Conservation (phyloP, 768 basidiomycete genomes). For the Steccherinum ochraceum region DNA sequence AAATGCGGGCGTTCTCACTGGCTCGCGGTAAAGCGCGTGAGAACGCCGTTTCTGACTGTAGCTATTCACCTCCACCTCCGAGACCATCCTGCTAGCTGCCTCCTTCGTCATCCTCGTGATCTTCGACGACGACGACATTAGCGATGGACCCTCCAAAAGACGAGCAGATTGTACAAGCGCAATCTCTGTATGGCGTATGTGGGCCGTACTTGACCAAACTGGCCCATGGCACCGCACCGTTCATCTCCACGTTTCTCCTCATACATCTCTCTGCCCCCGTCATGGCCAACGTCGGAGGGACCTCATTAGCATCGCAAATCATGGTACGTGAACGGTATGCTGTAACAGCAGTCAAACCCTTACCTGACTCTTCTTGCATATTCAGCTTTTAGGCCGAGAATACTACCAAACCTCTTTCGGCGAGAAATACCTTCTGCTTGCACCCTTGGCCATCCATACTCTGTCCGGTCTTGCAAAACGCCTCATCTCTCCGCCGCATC, state of each 20-base stretch:
- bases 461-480: slow-evolving; percentile 55
- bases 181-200: no score
- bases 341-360: no score
- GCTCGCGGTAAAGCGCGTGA: no score
- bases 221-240: slow-evolving; percentile 66
- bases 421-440: slow-evolving; percentile 62
- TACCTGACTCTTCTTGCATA: no score
- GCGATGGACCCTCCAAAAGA: no score
- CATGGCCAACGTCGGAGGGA: slow-evolving; percentile 66
- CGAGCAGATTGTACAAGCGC: no score
- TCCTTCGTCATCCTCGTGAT: no score
- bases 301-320: slow-evolving; percentile 57
- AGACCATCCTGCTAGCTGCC: no score
- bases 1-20: no score
- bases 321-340: slow-evolving; percentile 67
- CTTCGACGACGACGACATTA: no score
- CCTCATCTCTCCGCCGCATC: slow-evolving; percentile 33
- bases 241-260: slow-evolving; percentile 68
- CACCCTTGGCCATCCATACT: slow-evolving; percentile 62
- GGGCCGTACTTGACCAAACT: slow-evolving; percentile 42
- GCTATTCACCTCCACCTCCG: no score
- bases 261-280: slow-evolving; percentile 78
- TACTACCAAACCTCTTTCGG: slow-evolving; percentile 74
- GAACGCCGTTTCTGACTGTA: no score
- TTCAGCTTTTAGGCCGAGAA: slow-evolving; percentile 78